phyloP scores from a whole-genome alignment of 2,329 filamentous ascomycete species.

The Paecilomyces variotii region DNA sequence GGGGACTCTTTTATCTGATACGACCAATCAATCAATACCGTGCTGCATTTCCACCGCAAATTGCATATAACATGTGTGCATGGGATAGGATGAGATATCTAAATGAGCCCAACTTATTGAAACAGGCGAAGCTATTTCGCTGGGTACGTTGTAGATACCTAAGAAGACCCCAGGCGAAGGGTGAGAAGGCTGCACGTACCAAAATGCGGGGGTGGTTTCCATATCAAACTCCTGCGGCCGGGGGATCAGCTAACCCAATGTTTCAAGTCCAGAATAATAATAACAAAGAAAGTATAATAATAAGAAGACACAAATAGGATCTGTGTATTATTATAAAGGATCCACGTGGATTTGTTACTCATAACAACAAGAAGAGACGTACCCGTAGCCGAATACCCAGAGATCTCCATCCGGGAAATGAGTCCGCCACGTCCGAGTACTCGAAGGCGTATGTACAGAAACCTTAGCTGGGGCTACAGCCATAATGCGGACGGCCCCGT shows the following conservation, averaged over 20 bases:
- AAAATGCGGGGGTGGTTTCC: constrained; percentile 94
- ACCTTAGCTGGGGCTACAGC: constrained; percentile 13
- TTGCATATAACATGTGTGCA: neutral
- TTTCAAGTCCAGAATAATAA: neutral
- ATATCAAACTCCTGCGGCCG: constrained; percentile 74
- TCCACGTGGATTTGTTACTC: neutral
- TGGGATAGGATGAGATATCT: neutral
- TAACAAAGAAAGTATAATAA: neutral
- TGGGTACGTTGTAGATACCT: neutral
- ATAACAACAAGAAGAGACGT: constrained; percentile 22
- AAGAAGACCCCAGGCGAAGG: neutral
- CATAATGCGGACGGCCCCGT: neutral
- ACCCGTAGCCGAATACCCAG: constrained; percentile 98
- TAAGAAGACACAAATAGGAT: neutral
- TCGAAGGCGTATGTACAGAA: constrained; percentile 14
- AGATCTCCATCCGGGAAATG: constrained; percentile 56
- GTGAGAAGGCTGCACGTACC: constrained; percentile 48
- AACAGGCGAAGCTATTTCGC: neutral
- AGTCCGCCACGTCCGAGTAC: constrained; percentile 35
- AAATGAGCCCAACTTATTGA: neutral
- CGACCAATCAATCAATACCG: neutral
- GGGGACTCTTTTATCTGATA: constrained; percentile 68
- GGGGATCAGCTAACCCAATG: neutral
- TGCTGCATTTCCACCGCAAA: neutral
- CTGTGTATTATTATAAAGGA: neutral